Conservation (phyloP, 2,329 filamentous ascomycete species). For the Apiospora hydei region DNA sequence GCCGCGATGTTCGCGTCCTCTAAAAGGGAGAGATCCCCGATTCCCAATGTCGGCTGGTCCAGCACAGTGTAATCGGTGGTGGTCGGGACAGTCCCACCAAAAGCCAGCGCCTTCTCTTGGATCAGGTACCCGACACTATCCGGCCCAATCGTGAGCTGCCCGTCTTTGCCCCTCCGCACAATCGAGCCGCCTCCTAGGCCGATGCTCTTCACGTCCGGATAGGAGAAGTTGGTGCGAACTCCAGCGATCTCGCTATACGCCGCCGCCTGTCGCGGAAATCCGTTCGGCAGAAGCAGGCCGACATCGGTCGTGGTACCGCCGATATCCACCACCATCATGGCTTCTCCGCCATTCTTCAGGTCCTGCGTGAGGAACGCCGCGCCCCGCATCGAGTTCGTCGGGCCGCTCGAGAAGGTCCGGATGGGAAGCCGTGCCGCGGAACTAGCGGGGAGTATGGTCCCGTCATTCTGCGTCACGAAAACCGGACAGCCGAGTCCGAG, state of each 20-base stretch:
- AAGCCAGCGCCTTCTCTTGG: constrained; percentile 59
- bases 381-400: constrained; percentile 69
- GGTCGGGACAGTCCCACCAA: constrained; percentile 63
- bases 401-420: constrained; percentile 67
- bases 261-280: constrained; percentile 68
- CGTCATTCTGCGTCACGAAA: constrained; percentile 70
- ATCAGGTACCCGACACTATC: constrained; percentile 69
- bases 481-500: constrained; percentile 61
- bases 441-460: constrained; percentile 62
- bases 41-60: constrained; percentile 41
- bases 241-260: constrained; percentile 69
- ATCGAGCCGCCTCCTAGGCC: constrained; percentile 66
- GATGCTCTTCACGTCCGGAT: constrained; percentile 65
- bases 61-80: constrained; percentile 62
- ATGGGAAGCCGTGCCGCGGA: constrained; percentile 64
- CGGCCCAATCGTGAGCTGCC: constrained; percentile 59
- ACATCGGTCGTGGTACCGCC: constrained; percentile 73
- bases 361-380: constrained; percentile 63
- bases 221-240: constrained; percentile 67
- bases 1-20: constrained; percentile 24
- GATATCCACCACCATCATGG: constrained; percentile 69
- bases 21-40: constrained; percentile 49
- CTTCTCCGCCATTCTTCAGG: constrained; percentile 28
- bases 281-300: constrained; percentile 65
- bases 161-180: constrained; percentile 48